These are phyloP conservation scores for Chenopodium suecicum DNA, from an alignment of 148 eudicot species.

Conservation along the genomic window DNA sequence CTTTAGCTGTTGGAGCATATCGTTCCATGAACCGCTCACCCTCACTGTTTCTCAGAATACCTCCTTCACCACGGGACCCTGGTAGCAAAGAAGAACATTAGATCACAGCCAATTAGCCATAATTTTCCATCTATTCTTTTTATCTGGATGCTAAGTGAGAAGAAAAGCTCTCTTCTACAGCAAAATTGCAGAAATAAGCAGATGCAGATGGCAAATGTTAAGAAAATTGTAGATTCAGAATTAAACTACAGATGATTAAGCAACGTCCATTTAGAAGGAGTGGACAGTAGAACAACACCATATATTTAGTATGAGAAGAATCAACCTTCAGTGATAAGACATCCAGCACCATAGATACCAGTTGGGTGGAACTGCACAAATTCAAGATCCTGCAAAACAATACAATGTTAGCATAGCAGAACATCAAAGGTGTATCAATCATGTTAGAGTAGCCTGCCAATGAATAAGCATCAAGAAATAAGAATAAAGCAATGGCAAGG, in stretches of 20 bases:
- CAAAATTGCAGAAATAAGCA: neutral
- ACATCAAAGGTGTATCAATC: neutral
- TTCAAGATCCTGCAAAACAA: slow-evolving; percentile 77
- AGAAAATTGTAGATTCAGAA: neutral
- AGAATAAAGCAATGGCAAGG: neutral
- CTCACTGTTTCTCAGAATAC: slow-evolving; percentile 88
- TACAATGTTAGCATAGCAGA: slow-evolving; percentile 9
- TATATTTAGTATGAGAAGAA: neutral
- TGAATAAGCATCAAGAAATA: slow-evolving; percentile 1
- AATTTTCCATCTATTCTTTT: neutral
- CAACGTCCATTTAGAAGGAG: neutral
- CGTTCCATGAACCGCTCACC: slow-evolving; percentile 99
- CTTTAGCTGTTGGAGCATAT: slow-evolving; percentile 99
- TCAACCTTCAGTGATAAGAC: slow-evolving; percentile 92
- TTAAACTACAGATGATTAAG: neutral
- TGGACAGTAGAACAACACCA: neutral
- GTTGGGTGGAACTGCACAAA: slow-evolving; percentile 99
- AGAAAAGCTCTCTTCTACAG: neutral
- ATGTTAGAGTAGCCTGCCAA: slow-evolving; percentile 4
- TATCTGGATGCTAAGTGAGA: neutral
- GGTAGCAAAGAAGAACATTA: slow-evolving; percentile 21
- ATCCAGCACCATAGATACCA: slow-evolving; percentile 98
- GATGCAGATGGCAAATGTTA: neutral
- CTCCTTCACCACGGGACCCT: slow-evolving; percentile 99
- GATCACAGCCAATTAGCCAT: neutral